A percentile compares a stretch with the other conserved stretches of the same genome.
Evolutionary conservation across 768 basidiomycete genomes (phyloP).

Genomic region (Neoboletus magnificus): DNA sequence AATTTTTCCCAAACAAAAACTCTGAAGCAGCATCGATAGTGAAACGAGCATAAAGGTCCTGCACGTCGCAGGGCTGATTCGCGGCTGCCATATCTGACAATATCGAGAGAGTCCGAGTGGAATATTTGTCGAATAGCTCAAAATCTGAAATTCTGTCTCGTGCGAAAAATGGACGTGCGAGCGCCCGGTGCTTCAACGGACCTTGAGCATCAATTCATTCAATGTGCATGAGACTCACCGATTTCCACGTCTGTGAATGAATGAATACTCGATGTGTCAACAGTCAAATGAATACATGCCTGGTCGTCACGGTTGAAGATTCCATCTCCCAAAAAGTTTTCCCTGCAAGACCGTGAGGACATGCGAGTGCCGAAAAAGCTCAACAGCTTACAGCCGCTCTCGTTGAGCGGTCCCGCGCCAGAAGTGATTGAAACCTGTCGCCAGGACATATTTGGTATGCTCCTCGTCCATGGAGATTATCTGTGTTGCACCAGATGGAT

Average conservation of each 20-base stretch:
- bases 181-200: slow-evolving; percentile 52
- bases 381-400: slow-evolving; percentile 54
- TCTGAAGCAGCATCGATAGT: slow-evolving; percentile 71
- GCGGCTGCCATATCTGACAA: slow-evolving; percentile 40
- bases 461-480: slow-evolving; percentile 75
- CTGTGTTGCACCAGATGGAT: slow-evolving; percentile 30
- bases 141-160: slow-evolving; percentile 71
- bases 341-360: slow-evolving; percentile 27
- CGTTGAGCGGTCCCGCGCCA: slow-evolving; percentile 64
- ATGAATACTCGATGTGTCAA: slow-evolving; percentile 3
- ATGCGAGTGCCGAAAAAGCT: neutral
- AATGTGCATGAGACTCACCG: slow-evolving; percentile 35
- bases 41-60: slow-evolving; percentile 67
- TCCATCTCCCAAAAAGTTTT: slow-evolving; percentile 62
- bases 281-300: slow-evolving; percentile 33
- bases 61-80: slow-evolving; percentile 52
- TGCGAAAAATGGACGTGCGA: slow-evolving; percentile 71
- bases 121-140: slow-evolving; percentile 59
- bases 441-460: slow-evolving; percentile 59
- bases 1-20: slow-evolving; percentile 65
- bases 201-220: slow-evolving; percentile 1
- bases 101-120: slow-evolving; percentile 44
- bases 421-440: slow-evolving; percentile 65
- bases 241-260: slow-evolving; percentile 54
- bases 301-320: slow-evolving; percentile 79